Conservation (phyloP, 2,329 filamentous ascomycete genomes). For the Xylariales sp. region DNA sequence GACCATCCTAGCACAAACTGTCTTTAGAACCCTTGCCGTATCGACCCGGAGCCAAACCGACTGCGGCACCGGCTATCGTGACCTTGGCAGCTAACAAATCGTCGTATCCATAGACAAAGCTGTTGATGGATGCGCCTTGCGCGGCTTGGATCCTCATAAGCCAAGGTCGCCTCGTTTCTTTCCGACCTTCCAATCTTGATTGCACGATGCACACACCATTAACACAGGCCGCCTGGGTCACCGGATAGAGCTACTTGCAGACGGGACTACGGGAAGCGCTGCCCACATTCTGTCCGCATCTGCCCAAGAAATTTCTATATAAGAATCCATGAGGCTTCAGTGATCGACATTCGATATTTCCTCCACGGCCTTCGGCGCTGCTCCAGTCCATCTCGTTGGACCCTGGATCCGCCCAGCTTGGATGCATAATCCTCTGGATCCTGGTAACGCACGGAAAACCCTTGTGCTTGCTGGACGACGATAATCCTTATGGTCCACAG, state of each 20-base stretch:
- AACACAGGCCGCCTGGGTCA: no score
- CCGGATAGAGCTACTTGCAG: background rate
- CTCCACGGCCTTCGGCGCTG: background rate
- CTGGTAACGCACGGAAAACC: background rate
- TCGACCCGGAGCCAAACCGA: background rate
- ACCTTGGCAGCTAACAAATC: no score
- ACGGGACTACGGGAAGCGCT: background rate
- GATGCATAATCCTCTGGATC: background rate
- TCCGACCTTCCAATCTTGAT: no score
- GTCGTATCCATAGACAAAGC: no score
- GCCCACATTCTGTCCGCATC: background rate
- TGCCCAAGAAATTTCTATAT: background rate
- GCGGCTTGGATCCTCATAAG: no score
- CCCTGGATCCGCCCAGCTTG: background rate
- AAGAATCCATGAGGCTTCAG: background rate
- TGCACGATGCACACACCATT: no score
- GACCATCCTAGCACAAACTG: constrained; percentile 2
- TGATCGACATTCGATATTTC: constrained; percentile 2
- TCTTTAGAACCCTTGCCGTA: background rate
- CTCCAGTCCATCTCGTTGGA: background rate
- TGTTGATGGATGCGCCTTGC: no score
- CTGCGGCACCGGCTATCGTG: background rate
- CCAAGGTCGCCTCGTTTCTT: no score
- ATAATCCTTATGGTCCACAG: no score
- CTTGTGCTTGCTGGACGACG: no score